Evolutionary conservation across 176 grass and related monocot genomes (phyloP), one percentile per base, ranked within the genome.

Genomic region (Zea luxurians): DNA sequence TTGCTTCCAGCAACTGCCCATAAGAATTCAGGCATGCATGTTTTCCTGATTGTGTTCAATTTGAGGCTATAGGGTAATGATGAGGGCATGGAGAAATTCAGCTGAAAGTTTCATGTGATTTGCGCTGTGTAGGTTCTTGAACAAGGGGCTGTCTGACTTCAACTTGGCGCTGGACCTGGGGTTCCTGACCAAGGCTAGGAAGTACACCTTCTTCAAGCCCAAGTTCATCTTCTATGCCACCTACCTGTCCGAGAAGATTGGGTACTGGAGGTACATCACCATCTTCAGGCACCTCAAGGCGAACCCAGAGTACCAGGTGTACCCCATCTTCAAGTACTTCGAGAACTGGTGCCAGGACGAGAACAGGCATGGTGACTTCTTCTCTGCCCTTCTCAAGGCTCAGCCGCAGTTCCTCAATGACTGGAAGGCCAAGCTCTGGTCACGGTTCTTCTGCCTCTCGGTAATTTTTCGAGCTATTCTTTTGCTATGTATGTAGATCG

Each of bases 301-400:
- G 0, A 92, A 99, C 74, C 96, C 96, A 8, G 70, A 93, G 86
- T 95, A 92, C 79, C 90, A 99, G 85, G 70, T 90, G 57, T 95
- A 99, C 62, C 96, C 96, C 5, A 95, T 99, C 82, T 99, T 99
- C 88, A 99, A 99, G 86, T 95, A 95, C 82, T 99, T 99, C 7
- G 96, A 99, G 84, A 99, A 99, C 75, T 99, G 96, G 96, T 99
- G 96, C 78, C 96, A 99, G 86, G 96, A 95, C 7, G 92, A 99
- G 92, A 99, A 99, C 86, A 66, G 90, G 52, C 92, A 99, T 11
- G 92, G 92, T 0, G 96, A 99, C 73, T 99, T 99, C 88, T 92
- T 99, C 92, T 92, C 96, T 2, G 90, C 92, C 4, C 67, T 99
- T 46, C 50, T 99, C n/a, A 99, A 99, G 80, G 92, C 96, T 9